Base-by-base conservation (phyloP, 805 yeast species). In the Metschnikowia proteae region DNA sequence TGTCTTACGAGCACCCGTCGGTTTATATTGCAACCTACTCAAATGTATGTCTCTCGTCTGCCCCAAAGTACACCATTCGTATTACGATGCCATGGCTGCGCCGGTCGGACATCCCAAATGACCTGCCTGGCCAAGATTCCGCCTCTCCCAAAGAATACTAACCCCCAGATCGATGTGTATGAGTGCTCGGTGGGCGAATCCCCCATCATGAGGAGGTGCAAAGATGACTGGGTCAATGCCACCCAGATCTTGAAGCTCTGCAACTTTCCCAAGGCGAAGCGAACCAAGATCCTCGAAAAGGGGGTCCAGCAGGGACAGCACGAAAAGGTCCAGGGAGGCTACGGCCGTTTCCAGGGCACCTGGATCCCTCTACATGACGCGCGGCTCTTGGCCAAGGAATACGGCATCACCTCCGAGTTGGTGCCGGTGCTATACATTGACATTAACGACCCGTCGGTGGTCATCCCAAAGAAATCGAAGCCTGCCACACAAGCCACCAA, bases 161-260 rank as follows among this genome's bases (percentile, higher is more conserved):
- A 47, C 49, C 28, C 8, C 22, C 26, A 72, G 78, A 71, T 73
- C 37, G 78, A 73, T 62, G 92, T 91, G 52, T 95, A 86, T 70
- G 87, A 92, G 71, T 75, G 83, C 58, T 68, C 79, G 26, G 79
- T 79, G 56, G 78, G 82, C 43, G 81, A 83, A 32, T 82, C 85
- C 17, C 86, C 91, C 27, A 82, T 86, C 11, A 94, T 94, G 98
- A 80, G 98, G 59, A 76, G 98, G 49, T 83, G 88, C 52, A 75
- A 79, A 43, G 99, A 94, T 64, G 87, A 91, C 58, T 94, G 98
- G 98, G 89, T 94, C 51, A 92, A 92, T 67, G 98, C 98, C 9
- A 92, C 98, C 26, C 98, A 92, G 64, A 88, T 92, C 42, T 74
- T 92, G 53, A 92, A 92, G 65, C 91, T 92, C 38, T 96, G 97